A percentile compares a stretch with the other conserved stretches of the same genome.
Evolutionary conservation across 768 basidiomycete species (phyloP).

Genomic region (Podaxis sp.): DNA sequence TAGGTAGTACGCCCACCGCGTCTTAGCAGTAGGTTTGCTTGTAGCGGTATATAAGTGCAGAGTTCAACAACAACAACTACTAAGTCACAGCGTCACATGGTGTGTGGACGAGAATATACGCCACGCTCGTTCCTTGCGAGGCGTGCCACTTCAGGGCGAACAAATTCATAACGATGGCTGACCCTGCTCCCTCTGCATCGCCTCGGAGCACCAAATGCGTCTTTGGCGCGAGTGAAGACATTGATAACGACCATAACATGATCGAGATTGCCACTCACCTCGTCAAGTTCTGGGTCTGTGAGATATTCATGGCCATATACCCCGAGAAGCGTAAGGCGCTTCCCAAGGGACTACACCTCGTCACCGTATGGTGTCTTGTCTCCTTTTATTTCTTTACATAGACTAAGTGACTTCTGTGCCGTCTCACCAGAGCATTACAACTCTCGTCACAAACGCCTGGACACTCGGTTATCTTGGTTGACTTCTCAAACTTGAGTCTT

Average conservation of each 20-base stretch:
- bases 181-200: slow-evolving; percentile 6
- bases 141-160: slow-evolving; percentile 3
- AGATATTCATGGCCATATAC: slow-evolving; percentile 17
- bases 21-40: no score
- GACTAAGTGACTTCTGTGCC: neutral
- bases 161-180: slow-evolving; percentile 8
- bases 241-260: slow-evolving; percentile 14
- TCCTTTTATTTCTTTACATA: neutral
- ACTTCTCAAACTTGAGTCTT: slow-evolving; percentile 17
- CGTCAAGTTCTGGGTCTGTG: slow-evolving; percentile 26
- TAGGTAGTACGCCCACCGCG: no score
- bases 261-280: slow-evolving; percentile 25
- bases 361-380: slow-evolving; percentile 10
- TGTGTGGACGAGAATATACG: no score
- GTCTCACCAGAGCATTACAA: slow-evolving; percentile 12
- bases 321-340: slow-evolving; percentile 20
- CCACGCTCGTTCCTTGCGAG: no score
- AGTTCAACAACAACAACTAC: no score
- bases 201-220: slow-evolving; percentile 5
- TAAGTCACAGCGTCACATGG: no score
- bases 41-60: no score
- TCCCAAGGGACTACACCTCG: slow-evolving; percentile 18
- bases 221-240: slow-evolving; percentile 11
- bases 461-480: slow-evolving; percentile 19
- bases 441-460: slow-evolving; percentile 16